phyloP scores from a whole-genome alignment of 495 filamentous ascomycete species.

The Penicillium turbatum region DNA sequence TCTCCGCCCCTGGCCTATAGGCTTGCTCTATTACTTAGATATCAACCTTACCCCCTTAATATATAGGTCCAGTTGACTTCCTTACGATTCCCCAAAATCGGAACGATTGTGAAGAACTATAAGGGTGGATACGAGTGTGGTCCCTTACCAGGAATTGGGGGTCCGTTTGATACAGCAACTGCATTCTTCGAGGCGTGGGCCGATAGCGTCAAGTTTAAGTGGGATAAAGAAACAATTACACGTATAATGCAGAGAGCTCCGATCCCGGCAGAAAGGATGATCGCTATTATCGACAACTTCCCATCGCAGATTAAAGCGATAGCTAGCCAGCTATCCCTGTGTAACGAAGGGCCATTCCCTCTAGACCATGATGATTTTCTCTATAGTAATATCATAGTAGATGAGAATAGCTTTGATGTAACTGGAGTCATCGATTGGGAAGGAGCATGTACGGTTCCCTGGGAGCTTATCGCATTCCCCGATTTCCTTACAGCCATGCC shows the following conservation, averaged over 20 bases:
- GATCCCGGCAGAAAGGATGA: slow-evolving; percentile 3
- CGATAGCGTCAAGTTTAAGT: slow-evolving; percentile 4
- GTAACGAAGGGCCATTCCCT: slow-evolving; percentile 11
- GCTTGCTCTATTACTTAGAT: neutral
- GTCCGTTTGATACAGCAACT: slow-evolving; percentile 13
- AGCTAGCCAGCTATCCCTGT: slow-evolving; percentile 3
- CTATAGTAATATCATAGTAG: slow-evolving; percentile 35
- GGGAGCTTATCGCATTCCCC: slow-evolving; percentile 11
- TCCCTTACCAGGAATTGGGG: slow-evolving; percentile 6
- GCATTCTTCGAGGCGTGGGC: slow-evolving; percentile 15
- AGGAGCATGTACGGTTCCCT: slow-evolving; percentile 26
- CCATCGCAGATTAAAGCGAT: slow-evolving; percentile 5
- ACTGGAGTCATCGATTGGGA: slow-evolving; percentile 36
- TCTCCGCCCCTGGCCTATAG: neutral
- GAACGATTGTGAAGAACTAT: neutral
- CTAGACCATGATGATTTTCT: slow-evolving; percentile 27
- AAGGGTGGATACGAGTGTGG: slow-evolving; percentile 7
- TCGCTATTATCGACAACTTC: slow-evolving; percentile 2
- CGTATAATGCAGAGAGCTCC: neutral
- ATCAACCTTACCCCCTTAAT: neutral
- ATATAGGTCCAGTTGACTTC: slow-evolving; percentile 6
- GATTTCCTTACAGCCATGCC: slow-evolving; percentile 1
- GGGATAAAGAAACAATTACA: slow-evolving; percentile 1
- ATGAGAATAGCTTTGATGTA: slow-evolving; percentile 22
- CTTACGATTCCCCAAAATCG: slow-evolving; percentile 12